Evolutionary conservation across 805 yeast species (phyloP).

Genomic region (Yueomyces sp.): DNA sequence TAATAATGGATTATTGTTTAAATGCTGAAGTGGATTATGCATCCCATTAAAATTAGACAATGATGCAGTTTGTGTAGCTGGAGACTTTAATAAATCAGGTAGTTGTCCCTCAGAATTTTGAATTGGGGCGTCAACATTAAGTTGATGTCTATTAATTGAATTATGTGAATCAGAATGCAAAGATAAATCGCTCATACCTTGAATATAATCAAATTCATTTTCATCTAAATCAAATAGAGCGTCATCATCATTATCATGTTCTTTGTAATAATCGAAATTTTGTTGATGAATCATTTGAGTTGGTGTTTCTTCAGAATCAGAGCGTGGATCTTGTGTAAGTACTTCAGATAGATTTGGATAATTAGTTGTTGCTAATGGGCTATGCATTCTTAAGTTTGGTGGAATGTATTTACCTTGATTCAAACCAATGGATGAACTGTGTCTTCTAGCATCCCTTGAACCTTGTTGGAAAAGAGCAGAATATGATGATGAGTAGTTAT

Average conservation of each 20-base stretch:
- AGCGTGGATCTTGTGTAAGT: conserved; percentile 1
- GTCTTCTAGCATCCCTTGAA: neutral
- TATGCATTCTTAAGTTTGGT: neutral
- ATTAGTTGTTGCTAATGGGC: neutral
- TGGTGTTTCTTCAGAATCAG: neutral
- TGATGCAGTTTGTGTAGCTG: conserved; percentile 4
- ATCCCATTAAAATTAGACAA: neutral
- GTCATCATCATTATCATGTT: conserved; percentile 21
- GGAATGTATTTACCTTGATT: neutral
- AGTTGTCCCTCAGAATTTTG: conserved; percentile 5
- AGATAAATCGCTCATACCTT: conserved; percentile 15
- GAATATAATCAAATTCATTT: conserved; percentile 18
- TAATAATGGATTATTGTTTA: neutral
- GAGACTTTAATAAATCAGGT: conserved; percentile 23
- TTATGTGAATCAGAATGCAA: conserved; percentile 1
- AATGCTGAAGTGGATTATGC: neutral
- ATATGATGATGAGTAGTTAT: neutral
- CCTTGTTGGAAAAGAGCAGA: neutral
- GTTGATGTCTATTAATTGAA: neutral
- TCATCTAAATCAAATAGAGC: conserved; percentile 24
- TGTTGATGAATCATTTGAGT: neutral
- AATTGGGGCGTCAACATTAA: neutral
- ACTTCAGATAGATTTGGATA: neutral
- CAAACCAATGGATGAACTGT: neutral
- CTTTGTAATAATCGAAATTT: conserved; percentile 1